Evolutionary conservation across 441 rosid species (phyloP).

Genomic region (Arabidopsis lyrata): DNA sequence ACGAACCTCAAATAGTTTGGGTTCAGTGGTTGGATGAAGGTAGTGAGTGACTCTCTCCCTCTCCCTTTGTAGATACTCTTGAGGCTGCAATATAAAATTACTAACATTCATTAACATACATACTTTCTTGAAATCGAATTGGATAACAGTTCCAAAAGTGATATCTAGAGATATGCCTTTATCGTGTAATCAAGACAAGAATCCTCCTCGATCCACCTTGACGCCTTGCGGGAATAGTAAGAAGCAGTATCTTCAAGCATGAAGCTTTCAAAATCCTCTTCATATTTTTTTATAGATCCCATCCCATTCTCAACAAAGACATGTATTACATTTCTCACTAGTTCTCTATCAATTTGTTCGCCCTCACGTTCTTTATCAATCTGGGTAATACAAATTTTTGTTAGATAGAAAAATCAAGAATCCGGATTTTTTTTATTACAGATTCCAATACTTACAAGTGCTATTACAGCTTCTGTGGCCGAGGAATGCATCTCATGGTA

Average conservation of each 20-base stretch:
- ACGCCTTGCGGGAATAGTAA: constrained; percentile 83
- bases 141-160: neutral
- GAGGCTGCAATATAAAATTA: constrained; percentile 60
- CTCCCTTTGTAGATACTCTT: constrained; percentile 87
- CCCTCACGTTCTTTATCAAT: constrained; percentile 88
- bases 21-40: constrained; percentile 77
- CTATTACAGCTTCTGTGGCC: constrained; percentile 70
- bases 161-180: constrained; percentile 52
- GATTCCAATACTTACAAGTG: constrained; percentile 59
- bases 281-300: constrained; percentile 68
- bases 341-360: constrained; percentile 78
- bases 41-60: constrained; percentile 87
- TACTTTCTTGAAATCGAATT: neutral
- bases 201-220: constrained; percentile 83
- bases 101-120: neutral
- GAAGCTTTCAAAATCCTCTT: constrained; percentile 71
- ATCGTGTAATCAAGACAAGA: constrained; percentile 84
- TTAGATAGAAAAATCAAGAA: neutral
- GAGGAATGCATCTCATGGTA: constrained; percentile 59
- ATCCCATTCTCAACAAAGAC: constrained; percentile 89
- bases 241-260: constrained; percentile 74
- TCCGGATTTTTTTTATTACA: neutral
- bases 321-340: constrained; percentile 79
- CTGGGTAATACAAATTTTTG: constrained; percentile 43
- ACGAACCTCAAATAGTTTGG: constrained; percentile 84